Conservation (phyloP, 345 rosid genomes). For the Eucalyptus regnans region DNA sequence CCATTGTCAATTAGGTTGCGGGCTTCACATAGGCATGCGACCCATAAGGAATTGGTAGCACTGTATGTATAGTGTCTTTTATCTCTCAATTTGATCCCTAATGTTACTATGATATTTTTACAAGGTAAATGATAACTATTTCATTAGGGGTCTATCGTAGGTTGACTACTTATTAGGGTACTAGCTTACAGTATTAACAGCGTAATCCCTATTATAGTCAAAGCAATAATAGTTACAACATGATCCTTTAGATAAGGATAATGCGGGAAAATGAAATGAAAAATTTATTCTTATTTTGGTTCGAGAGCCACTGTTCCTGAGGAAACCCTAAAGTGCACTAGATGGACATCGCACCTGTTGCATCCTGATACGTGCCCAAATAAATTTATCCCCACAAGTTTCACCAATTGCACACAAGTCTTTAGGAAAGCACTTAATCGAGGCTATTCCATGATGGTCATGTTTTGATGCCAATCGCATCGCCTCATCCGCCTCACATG, state of each 20-base stretch:
- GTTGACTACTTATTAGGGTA: neutral
- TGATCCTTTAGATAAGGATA: neutral
- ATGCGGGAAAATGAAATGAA: neutral
- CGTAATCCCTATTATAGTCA: neutral
- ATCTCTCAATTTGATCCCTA: neutral
- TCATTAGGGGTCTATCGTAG: neutral
- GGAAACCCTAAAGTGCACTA: neutral
- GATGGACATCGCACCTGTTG: neutral
- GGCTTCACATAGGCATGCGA: neutral
- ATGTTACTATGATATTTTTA: neutral
- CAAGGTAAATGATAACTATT: neutral
- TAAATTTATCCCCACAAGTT: no score
- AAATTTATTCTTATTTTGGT: no score
- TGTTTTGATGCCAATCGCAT: neutral
- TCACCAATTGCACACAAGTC: neutral
- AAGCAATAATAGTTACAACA: neutral
- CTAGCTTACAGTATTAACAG: neutral
- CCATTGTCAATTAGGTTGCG: neutral
- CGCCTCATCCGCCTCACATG: neutral
- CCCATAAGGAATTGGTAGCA: neutral
- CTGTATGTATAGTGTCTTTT: accelerated
- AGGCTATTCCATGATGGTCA: neutral
- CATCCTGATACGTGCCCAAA: neutral
- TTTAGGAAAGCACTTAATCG: neutral
- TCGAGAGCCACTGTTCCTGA: neutral